These are phyloP conservation scores for Colletotrichum ledebouriae DNA, from an alignment of 2,329 filamentous ascomycete species.

Conservation along the genomic window DNA sequence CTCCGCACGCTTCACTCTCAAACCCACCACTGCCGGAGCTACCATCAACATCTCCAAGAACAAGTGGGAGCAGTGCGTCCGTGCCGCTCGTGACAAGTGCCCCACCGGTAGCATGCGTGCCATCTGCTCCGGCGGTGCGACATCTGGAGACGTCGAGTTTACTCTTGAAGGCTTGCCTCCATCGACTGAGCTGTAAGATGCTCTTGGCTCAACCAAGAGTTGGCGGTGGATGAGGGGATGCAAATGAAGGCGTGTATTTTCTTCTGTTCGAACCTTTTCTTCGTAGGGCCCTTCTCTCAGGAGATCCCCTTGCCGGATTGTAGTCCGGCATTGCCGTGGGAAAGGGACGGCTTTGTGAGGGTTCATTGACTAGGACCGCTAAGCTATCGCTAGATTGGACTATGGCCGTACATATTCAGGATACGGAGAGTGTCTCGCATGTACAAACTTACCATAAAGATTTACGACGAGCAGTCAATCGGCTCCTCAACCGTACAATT, in stretches of 20 bases:
- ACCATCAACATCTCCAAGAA: slow-evolving; percentile 67
- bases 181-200: slow-evolving; percentile 10
- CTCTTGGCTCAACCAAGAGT: background rate
- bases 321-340: slow-evolving; percentile 4
- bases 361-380: background rate
- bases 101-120: slow-evolving; percentile 62
- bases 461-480: background rate
- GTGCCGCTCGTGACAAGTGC: slow-evolving; percentile 65
- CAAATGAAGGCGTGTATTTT: slow-evolving; percentile 11
- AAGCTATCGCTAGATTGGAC: background rate
- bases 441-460: background rate
- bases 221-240: slow-evolving; percentile 35
- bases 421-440: background rate
- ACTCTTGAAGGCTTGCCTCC: slow-evolving; percentile 29
- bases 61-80: slow-evolving; percentile 67
- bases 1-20: slow-evolving; percentile 63
- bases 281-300: background rate
- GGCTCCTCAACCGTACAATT: background rate
- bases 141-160: slow-evolving; percentile 60
- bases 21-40: slow-evolving; percentile 55
- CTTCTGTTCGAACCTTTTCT: slow-evolving; percentile 13
- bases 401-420: slow-evolving; percentile 11
- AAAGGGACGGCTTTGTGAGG: background rate
- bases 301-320: background rate
- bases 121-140: slow-evolving; percentile 63